Base-by-base conservation (phyloP, 2,329 filamentous ascomycete genomes). In the Aspergillus novofumigatus region DNA sequence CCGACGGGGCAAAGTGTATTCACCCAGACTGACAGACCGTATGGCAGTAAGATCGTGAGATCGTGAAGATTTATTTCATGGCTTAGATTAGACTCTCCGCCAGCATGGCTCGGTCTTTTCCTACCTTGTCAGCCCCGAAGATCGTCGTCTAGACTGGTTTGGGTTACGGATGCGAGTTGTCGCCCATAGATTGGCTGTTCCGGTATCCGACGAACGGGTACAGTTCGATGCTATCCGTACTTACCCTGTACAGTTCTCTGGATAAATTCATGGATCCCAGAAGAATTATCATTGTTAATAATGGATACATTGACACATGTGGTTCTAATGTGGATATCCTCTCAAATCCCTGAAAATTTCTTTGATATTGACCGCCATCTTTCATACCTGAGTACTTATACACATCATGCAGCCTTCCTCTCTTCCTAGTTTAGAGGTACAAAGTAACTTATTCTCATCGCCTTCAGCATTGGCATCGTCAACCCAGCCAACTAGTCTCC, bases 61-160 rank as follows among this genome's bases (percentile, higher is more conserved):
- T 38, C 14, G 14, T 17, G 14, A 17, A 17, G 32, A 35, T 35
- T 35, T 17, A 7, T 35, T 35, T 35, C 14, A 17, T 35, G 32
- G 32, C 32, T 14, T 32, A 32, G 28, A 9, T 5, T 32, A 17
- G 32, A 14, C 10, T 14, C 21, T 23, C 21, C 20, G 26, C 44
- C 21, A 25, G 44, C 21, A 47, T 21, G 21, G 10, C 20, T 47
- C 44, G 44, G 44, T 2, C 21, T 47, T 47, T 47, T 26, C 44
- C 9, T 26, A 7, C 21, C 2, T 7, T 47, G 23, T 20, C 26
- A 17, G 21, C 26, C 29, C 54, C 54, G 54, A 52, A 26, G 54
- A 56, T 56, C 54, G 49, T 29, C 54, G 26, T 42, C 54, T 56
- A 56, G 26, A 48, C 54, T 29, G 35, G 7, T 44, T 51, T 7